Evolutionary conservation across 768 basidiomycete genomes (phyloP), one percentile per base, ranked within the genome.

Genomic region (Lactifluus hygrophoroides): DNA sequence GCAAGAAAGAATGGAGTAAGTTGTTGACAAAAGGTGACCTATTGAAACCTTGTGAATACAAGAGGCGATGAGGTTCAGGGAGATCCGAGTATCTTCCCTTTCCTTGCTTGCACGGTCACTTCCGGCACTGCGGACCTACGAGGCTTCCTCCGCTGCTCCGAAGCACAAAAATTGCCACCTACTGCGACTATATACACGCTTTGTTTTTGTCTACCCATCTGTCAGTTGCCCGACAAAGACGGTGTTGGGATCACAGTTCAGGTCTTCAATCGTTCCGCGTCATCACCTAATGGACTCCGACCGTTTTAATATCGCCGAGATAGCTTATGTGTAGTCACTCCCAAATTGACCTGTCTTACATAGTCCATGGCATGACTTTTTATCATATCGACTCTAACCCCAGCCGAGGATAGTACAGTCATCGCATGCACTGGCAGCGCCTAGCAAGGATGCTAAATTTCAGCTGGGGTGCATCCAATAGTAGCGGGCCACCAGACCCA

Each of bases 11-110:
- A 58, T 93, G 87, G 85, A 67, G 66, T 11, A 74, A 74, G 43
- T 63, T 91, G 23, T 50, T 80, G 66, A 72, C 74, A 9, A 79
- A 76, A 65, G 80, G 82, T 16, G 67, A 70, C 55, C 66, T 89
- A 37, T 75, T 96, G 57, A 91, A 90, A 70, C 84, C 94, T 35
- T 96, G 93, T 71, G 90, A 95, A 73, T 96, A 96, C 70, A 96
- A 95, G 69, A 78, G 88, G 65, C 78, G 93, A 67, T 95, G 71
- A 79, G 27, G 23, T 44, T 55, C 37, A 25, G 23, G 23, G 37
- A 55, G 23, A 32, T 40, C 25, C 32, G n/a, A 27, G 38, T 17
- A 40, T 19, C 35, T 45, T 17, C 5, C 34, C 14, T 54, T 43
- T 14, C 7, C 17, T 21, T 32, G 32, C 19, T 28, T 10, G 23